Evolutionary conservation across 2,329 filamentous ascomycete species (phyloP).

Genomic region (Plenodomus lindquistii): DNA sequence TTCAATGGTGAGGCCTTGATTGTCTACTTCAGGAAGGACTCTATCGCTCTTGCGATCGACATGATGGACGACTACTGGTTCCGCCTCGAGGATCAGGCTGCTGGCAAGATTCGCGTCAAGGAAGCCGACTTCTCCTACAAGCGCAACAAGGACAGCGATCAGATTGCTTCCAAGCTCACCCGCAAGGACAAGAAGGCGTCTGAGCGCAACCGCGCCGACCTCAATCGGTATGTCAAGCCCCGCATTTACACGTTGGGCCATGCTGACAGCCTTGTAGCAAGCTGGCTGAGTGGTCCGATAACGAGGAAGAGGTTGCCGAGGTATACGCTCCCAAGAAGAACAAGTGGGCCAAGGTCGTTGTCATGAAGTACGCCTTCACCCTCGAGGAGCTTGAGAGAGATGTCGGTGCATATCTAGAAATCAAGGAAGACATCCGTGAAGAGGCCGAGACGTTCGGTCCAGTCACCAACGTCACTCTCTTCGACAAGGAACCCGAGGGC

Average conservation of each 20-base stretch:
- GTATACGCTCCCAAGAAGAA: constrained; percentile 54
- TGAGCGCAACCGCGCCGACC: constrained; percentile 86
- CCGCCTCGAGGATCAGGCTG: constrained; percentile 57
- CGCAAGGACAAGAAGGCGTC: constrained; percentile 83
- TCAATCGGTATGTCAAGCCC: constrained; percentile 61
- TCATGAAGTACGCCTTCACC: constrained; percentile 93
- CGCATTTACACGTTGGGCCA: not conserved
- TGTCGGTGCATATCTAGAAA: constrained; percentile 78
- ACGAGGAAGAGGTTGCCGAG: constrained; percentile 60
- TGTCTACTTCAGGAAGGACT: constrained; percentile 93
- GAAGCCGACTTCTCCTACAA: constrained; percentile 91
- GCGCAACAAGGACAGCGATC: constrained; percentile 69
- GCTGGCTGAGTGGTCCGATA: constrained; percentile 93
- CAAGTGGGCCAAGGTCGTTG: constrained; percentile 76
- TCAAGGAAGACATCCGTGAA: constrained; percentile 91
- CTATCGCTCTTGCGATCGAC: constrained; percentile 82
- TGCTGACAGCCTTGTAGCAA: constrained; percentile 59
- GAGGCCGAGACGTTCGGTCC: constrained; percentile 85
- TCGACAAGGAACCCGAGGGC: constrained; percentile 82
- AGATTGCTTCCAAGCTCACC: constrained; percentile 53
- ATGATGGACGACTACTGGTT: constrained; percentile 83
- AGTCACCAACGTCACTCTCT: constrained; percentile 89
- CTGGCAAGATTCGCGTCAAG: constrained; percentile 73
- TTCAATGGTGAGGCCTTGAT: constrained; percentile 95
- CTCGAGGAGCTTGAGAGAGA: constrained; percentile 83